Evolutionary conservation across 2,329 filamentous ascomycete species (phyloP), one percentile per base, ranked within the genome.

Genomic region (Trichoderma atroviride): DNA sequence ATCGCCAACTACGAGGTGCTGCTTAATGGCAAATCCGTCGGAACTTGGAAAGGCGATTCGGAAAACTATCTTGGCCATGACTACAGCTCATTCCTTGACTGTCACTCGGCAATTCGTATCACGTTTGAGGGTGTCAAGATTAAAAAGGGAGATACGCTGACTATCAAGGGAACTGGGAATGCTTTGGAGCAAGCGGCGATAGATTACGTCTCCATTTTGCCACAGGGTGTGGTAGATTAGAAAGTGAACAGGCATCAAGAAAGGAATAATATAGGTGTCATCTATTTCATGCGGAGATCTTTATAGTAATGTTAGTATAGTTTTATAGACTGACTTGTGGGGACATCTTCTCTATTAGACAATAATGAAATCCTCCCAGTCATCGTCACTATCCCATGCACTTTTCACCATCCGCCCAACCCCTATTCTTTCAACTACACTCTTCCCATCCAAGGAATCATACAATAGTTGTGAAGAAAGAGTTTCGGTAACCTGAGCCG

Each of bases 141-240:
- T 9, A 27, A 37, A 0, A 66, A n/a, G n/a, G 63, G 63, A 6
- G 63, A 66, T 11, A 58, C n/a, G 37, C 14, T 66, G 29, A 66
- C 53, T 14, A 58, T 66, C 40, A 66, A 27, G 27, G 63, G 63
- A n/a, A 58, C 53, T 1, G 63, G 63, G 0, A 81, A 90, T 76
- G 89, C 89, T 0, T 79, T 81, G 31, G 90, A 92, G 79, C 83
- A 83, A 13, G 90, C 90, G 63, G 88, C 90, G 5, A 66, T 92
- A 71, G 90, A 92, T 79, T 92, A 92, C 76, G 78, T 92, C 53
- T 84, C 85, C 4, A 78, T 92, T 60, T 75, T 92, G 69, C 89
- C 89, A 0, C 74, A 77, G 3, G 88, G 87, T 0, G 76, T 87
- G 29, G 80, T 88, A 16, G 88, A 90, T 76, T 90, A 79, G 47